Base-by-base conservation (phyloP, 140 eudicot species). In the Cichorium intybus region DNA sequence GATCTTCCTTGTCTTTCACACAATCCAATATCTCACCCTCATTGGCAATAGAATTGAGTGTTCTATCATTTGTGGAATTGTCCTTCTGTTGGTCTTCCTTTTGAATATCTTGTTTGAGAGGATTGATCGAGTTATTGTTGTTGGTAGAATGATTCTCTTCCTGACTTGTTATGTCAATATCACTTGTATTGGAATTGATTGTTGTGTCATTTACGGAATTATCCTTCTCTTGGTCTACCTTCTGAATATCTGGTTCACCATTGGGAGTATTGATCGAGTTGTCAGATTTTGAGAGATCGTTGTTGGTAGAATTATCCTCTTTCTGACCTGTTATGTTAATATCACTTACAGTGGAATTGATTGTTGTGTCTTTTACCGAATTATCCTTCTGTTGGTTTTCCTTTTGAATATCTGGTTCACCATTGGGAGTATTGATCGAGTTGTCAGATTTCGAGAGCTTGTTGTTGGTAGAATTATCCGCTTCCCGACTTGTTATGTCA, bases 1-100 rank as follows among this genome's bases (percentile, higher is more conserved):
- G 58, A 63, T 71, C 79, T 64, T 21, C 53, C 33, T 75, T 62
- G 47, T 66, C 68, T 50, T 69, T 35, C 65, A 66, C 48, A 21
- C 1, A 1, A 35, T 58, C 62, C 24, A 23, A 14, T 49, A 18
- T 43, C 63, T 64, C 70, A 67, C 58, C 75, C 71, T 45, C 47
- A 54, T 72, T 65, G 17, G 56, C 54, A 24, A 35, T 62, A 35
- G 43, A 70, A 51, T 33, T 59, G 21, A 22, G 27, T 17, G 31
- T 69, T 5, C 60, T 31, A 23, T 71, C 59, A 51, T 57, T 49
- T 14, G n/a, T 18, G 20, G 43, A 31, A 24, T 56, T 45, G 43
- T n/a, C 35, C 55, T 34, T 61, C 15, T 67, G 45, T 10, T 67
- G 52, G 75, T 72, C 28, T 43, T 66, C 78, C 29, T 66, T 60